A percentile compares a stretch with the other conserved stretches of the same genome.
Conservation (phyloP, 139 green algal species). For the Chlamydomonas sphaeroides region DNA sequence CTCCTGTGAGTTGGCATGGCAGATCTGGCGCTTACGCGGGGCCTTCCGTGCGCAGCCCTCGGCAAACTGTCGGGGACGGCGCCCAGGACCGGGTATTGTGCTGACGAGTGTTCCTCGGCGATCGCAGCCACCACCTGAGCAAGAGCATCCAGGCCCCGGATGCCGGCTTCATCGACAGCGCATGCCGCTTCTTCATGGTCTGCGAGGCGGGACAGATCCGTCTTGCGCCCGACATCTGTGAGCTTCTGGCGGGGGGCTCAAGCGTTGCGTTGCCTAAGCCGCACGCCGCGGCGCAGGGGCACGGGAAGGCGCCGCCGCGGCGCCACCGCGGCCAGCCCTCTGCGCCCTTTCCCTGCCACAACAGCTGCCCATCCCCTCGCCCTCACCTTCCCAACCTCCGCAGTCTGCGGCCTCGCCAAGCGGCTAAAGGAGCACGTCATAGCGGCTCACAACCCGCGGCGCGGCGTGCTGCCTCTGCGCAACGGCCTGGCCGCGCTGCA, state of each 20-base stretch:
- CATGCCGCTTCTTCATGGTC: slow-evolving; percentile 57
- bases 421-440: slow-evolving; percentile 68
- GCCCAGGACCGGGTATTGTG: no score
- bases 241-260: slow-evolving; percentile 17
- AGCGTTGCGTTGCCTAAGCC: not conserved
- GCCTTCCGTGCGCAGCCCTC: no score
- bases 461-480: slow-evolving; percentile 72
- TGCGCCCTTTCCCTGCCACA: not conserved
- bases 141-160: slow-evolving; percentile 31
- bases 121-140: not conserved
- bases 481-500: slow-evolving; percentile 69
- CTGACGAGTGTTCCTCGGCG: no score
- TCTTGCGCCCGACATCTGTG: slow-evolving; percentile 71
- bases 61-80: no score
- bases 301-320: no score
- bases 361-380: not conserved
- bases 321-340: no score
- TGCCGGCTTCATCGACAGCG: slow-evolving; percentile 53
- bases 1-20: slow-evolving; percentile 67
- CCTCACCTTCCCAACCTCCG: not conserved
- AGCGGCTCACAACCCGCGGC: slow-evolving; percentile 35
- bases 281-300: no score
- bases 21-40: slow-evolving; percentile 21
- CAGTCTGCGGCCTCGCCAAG: slow-evolving; percentile 56
- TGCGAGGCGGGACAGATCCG: slow-evolving; percentile 68